phyloP scores from a whole-genome alignment of 129 eudicot genomes.

The Saposhnikovia divaricata region DNA sequence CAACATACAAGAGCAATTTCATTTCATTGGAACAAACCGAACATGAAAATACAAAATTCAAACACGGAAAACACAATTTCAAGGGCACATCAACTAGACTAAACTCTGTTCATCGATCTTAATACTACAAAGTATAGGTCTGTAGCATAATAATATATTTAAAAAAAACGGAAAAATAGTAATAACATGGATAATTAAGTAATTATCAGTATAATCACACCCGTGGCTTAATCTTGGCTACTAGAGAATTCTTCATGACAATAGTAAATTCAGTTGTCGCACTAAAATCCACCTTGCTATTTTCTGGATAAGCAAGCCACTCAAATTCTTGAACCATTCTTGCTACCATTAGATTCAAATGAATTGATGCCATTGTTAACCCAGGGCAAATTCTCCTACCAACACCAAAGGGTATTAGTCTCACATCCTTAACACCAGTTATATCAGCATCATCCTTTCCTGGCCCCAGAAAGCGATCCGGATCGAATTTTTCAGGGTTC shows the following conservation, averaged over 20 bases:
- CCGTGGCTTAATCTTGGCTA: constrained; percentile 60
- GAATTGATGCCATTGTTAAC: constrained; percentile 62
- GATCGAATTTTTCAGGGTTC: constrained; percentile 59
- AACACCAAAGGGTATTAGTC: constrained; percentile 74
- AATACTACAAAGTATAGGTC: neutral
- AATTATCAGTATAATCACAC: neutral
- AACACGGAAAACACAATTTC: no score
- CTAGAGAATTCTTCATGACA: constrained; percentile 70
- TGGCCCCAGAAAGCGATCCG: constrained; percentile 49
- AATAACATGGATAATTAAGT: neutral
- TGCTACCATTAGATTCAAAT: constrained; percentile 65
- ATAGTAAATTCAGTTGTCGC: constrained; percentile 80
- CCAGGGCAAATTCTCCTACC: constrained; percentile 96
- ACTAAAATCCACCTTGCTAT: constrained; percentile 54
- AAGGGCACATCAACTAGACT: no score
- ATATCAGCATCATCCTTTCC: constrained; percentile 70
- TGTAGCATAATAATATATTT: neutral
- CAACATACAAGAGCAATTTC: no score
- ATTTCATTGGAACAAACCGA: no score
- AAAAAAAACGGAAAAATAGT: neutral
- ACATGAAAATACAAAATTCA: no score
- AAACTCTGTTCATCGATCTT: neutral
- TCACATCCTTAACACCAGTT: constrained; percentile 53
- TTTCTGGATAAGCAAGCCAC: constrained; percentile 58
- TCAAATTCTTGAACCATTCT: constrained; percentile 89